Base-by-base conservation (phyloP, 148 eudicot species). In the Chenopodium berlandieri region DNA sequence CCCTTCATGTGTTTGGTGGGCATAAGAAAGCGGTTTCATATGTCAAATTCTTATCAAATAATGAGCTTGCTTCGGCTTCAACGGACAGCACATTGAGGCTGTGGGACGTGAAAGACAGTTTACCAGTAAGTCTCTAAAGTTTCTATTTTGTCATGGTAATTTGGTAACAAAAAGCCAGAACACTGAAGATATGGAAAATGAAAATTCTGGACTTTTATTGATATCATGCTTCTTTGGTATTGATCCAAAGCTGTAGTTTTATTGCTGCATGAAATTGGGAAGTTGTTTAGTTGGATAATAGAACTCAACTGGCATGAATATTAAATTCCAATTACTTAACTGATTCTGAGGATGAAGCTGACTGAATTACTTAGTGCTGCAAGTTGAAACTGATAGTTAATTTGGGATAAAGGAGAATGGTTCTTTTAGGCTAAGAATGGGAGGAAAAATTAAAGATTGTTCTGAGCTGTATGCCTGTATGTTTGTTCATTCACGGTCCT, bases 61-160 rank as follows among this genome's bases (percentile, higher is more conserved):
- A 87, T 65, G 95, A 92, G 88, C 91, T 92, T 84, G 95, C 93
- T 73, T 92, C 95, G 71, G 95, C 95, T 46, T 92, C 95, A 77
- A 92, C 95, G 30, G 95, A 92, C 84, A 90, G 91, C 79, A 92
- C 95, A 20, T 80, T 92, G 87, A 82, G 95, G 75, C 85, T 92
- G 69, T 92, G 95, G 95, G 95, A 92, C 78, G 91, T 92, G 79
- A 90, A 90, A 83, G 88, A 86, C 22, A 89, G 86, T 83, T 48
- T 90, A 78, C 90, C 91, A n/a, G 94, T 91, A 76, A 86, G 94
- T 87, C 58, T 44, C 34, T n/a, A 47, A 37, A 14, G 65, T 75
- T 78, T 66, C 58, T 14, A 32, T 25, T 19, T 75, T 77, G 46
- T 73, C 12, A 56, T 44, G 60, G 17, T 17, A 46, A 14, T 2